A percentile compares a stretch with the other conserved stretches of the same genome.
Conservation (phyloP, 2,329 filamentous ascomycete genomes). For the Triangularia verruculosa region DNA sequence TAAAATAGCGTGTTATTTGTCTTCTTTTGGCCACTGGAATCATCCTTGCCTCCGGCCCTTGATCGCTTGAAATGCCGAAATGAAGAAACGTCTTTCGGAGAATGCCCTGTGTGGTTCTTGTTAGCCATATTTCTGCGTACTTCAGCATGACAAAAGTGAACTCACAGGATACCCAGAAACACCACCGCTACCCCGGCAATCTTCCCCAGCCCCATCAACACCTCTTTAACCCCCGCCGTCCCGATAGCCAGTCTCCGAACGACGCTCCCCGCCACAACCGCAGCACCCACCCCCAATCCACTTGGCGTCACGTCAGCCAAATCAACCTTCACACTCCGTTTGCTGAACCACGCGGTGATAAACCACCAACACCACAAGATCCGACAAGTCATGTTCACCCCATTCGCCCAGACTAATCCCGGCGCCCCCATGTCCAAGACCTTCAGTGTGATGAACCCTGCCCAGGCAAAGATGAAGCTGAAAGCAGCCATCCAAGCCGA, state of each 20-base stretch:
- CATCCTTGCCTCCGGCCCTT: conserved; percentile 30
- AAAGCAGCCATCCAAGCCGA: conserved; percentile 82
- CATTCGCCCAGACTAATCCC: conserved; percentile 83
- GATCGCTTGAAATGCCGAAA: conserved; percentile 48
- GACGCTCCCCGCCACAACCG: conserved; percentile 43
- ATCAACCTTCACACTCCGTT: conserved; percentile 42
- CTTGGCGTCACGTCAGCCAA: conserved; percentile 44
- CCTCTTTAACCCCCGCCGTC: conserved; percentile 23
- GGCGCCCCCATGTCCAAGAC: conserved; percentile 67
- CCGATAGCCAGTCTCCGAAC: conserved; percentile 31
- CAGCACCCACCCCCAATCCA: conserved; percentile 42
- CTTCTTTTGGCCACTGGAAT: conserved; percentile 46
- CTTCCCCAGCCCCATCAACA: conserved; percentile 43
- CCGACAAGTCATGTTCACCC: conserved; percentile 82
- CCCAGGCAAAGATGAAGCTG: conserved; percentile 69
- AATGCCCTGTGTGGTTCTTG: conserved; percentile 42
- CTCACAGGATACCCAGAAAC: conserved; percentile 60
- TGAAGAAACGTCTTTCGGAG: conserved; percentile 53
- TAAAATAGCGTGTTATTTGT: conserved; percentile 47
- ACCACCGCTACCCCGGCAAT: conserved; percentile 49
- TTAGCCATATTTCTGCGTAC: conserved; percentile 30
- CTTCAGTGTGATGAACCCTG: conserved; percentile 73
- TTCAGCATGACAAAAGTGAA: conserved; percentile 28
- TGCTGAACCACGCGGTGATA: conserved; percentile 61
- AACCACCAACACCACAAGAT: conserved; percentile 79